Evolutionary conservation across 2,329 filamentous ascomycete species (phyloP), one percentile per base, ranked within the genome.

Genomic region (Epichloe festucae): DNA sequence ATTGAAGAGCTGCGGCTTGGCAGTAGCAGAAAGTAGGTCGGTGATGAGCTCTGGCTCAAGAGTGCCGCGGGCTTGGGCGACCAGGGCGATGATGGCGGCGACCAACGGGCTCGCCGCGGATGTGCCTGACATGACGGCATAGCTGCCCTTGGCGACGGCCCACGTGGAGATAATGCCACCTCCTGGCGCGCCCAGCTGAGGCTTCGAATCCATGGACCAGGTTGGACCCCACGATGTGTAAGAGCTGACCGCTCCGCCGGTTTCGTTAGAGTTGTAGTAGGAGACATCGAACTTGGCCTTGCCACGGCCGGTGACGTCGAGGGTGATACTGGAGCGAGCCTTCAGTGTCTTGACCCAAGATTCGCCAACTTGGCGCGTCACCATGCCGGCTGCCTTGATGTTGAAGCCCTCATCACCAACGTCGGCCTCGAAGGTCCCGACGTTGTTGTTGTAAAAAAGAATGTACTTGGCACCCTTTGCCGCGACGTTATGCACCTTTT

Each of bases 181-280:
- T 39, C 78, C 77, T 2, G 77, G 75, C 1, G 76, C 70, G n/a
- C 71, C 73, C 42, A 80, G 61, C 55, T 79, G 71, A 0, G 78
- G 77, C 61, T 78, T 79, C 44, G 76, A 62, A 42, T 75, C 71
- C 54, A 78, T 67, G 57, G 82, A 78, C 60, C 72, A 81, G 3
- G 73, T 79, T 1, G 79, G 79, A 12, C 79, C 79, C 79, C 78
- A 83, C 2, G 73, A 75, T 27, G 74, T 77, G 61, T 68, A 81
- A 11, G 63, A 64, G 57, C 73, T 78, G 31, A 75, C 60, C 45
- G 70, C 73, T 4, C 78, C 79, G 1, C 73, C 75, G 0, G 71
- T 74, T 0, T 58, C 46, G 1, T 38, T 38, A 4, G 63, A 61
- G 53, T 11, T 10, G 12, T n/a, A 2, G 1, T 39, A 5, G n/a